These are phyloP conservation scores for Penicillium sp. DNA, from an alignment of 2,329 filamentous ascomycete genomes.

Conservation along the genomic window DNA sequence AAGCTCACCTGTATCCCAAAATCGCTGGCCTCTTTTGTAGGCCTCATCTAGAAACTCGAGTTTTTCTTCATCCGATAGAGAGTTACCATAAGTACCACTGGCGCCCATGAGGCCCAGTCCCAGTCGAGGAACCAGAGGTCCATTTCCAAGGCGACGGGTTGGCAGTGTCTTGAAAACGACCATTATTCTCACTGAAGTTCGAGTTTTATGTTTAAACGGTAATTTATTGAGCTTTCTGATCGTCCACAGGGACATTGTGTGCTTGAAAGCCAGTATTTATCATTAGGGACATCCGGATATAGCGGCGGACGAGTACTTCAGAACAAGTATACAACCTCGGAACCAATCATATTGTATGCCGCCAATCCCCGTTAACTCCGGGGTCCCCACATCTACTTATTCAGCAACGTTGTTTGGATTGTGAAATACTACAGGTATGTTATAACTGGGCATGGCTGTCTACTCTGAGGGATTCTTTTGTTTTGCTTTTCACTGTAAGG, in stretches of 20 bases:
- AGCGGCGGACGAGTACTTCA: constrained; percentile 7
- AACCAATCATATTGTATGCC: constrained; percentile 10
- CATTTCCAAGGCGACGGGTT: constrained; percentile 28
- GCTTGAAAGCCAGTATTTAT: background rate
- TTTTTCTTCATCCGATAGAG: constrained; percentile 43
- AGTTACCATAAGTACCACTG: constrained; percentile 31
- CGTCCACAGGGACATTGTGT: background rate
- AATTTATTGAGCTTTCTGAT: background rate
- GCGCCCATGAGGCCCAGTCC: constrained; percentile 33
- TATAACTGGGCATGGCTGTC: too few relatives aligned
- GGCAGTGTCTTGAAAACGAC: constrained; percentile 15
- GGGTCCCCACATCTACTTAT: background rate
- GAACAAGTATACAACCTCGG: background rate
- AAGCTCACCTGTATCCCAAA: constrained; percentile 44
- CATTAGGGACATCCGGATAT: constrained; percentile 1
- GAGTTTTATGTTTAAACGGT: background rate
- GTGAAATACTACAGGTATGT: background rate
- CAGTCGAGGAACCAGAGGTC: constrained; percentile 28
- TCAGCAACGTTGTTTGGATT: background rate
- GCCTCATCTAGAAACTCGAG: constrained; percentile 49
- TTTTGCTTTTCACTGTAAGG: too few relatives aligned
- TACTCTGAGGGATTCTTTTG: too few relatives aligned
- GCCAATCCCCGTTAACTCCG: constrained; percentile 11
- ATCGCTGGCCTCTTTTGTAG: constrained; percentile 43
- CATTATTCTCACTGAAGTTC: background rate